These are phyloP conservation scores for Bocquillonia castaneifolia DNA, from an alignment of 441 rosid species.

Conservation along the genomic window DNA sequence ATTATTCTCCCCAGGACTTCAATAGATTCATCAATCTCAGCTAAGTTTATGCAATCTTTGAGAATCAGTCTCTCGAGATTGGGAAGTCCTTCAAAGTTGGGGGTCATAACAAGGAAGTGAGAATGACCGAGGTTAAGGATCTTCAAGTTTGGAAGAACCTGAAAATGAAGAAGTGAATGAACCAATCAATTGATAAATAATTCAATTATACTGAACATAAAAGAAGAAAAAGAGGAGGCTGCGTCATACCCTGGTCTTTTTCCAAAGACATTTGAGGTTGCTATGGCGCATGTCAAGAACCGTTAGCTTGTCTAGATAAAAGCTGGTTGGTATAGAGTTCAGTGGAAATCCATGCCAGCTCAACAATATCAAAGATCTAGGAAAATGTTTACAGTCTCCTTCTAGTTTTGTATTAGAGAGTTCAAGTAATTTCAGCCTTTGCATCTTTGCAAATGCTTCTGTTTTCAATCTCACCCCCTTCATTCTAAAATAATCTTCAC, in stretches of 20 bases:
- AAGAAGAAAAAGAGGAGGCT: background rate
- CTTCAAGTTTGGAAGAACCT: background rate
- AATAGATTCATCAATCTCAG: background rate
- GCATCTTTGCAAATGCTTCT: slow-evolving; percentile 28
- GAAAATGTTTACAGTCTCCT: slow-evolving; percentile 20
- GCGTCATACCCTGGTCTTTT: background rate
- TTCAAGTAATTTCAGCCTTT: slow-evolving; percentile 24
- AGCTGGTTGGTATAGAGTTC: slow-evolving; percentile 20
- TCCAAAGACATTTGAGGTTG: background rate
- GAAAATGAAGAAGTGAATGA: background rate
- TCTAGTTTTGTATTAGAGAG: slow-evolving; percentile 16
- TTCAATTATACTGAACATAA: no score
- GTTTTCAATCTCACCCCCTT: background rate
- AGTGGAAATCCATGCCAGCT: slow-evolving; percentile 29
- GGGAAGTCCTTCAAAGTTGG: background rate
- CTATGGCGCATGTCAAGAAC: slow-evolving; percentile 25
- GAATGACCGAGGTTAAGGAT: background rate
- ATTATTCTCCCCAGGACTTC: background rate
- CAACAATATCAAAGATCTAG: slow-evolving; percentile 23
- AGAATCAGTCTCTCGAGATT: background rate
- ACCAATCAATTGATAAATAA: no score
- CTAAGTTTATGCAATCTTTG: background rate
- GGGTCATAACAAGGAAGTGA: background rate
- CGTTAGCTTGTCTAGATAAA: slow-evolving; percentile 21
- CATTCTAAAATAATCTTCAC: background rate